Base-by-base conservation (phyloP, 2,329 filamentous ascomycete species). In the Tolypocladium capitatum region DNA sequence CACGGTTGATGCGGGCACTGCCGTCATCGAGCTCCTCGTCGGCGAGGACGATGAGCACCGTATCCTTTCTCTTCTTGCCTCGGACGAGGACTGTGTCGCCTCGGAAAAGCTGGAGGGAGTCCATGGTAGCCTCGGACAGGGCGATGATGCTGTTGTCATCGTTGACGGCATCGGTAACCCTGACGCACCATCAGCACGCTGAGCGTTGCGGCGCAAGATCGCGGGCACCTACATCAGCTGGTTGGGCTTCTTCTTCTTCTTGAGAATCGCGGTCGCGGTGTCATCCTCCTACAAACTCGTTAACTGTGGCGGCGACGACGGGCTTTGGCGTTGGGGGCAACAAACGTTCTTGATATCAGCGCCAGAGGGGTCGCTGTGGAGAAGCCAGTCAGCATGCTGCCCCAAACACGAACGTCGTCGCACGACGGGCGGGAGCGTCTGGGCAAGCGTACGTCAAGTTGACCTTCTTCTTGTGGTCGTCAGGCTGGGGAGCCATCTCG, bases 221-320 rank as follows among this genome's bases (percentile, higher is more conserved):
- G 14, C 14, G 33, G 46, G 30, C 40, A 68, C 83, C 68, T 76
- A 94, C 89, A 98, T 94, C 68, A 98, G 73, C 64, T 91, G 94
- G 73, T 98, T 98, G 60, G 90, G 90, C 87, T 98, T 98, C 90
- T 98, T 98, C 85, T 98, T 98, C 80, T 97, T 97, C 77, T 96
- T 97, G 63, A 98, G 80, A 60, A 98, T 98, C 58, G 92, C 92
- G 42, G 92, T 98, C 46, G 92, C 81, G 53, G 84, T 88, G 65
- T 95, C 92, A 67, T 96, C 86, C 61, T 88, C 83, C 83, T 94
- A 61, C 50, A 54, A 41, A 38, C 31, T 51, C 68, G 63, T 59
- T 58, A 45, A 56, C 52, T 57, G 50, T 55, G 51, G 46, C 48
- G 47, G 48, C 46, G 44, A 42, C 35, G 30, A 33, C 30, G 46